A percentile compares a stretch with the other conserved stretches of the same genome.
These are phyloP conservation scores for Solanum clarkiae DNA, from an alignment of 257 asterid species.

Conservation along the genomic window DNA sequence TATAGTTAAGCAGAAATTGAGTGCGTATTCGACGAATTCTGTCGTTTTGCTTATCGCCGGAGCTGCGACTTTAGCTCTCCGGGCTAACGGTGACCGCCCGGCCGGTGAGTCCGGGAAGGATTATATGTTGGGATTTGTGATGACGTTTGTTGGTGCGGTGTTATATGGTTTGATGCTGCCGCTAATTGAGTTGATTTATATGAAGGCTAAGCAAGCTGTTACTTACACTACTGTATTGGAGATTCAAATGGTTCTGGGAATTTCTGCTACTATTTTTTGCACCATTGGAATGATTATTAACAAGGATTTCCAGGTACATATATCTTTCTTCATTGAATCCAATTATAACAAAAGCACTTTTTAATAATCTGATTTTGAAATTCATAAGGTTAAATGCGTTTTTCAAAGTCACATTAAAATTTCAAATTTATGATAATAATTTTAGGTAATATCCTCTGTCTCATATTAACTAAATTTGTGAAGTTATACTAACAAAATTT, in stretches of 20 bases:
- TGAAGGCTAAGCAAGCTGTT: slow-evolving; percentile 4
- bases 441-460: no score
- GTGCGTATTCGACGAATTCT: slow-evolving; percentile 6
- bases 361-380: background rate
- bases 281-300: slow-evolving; percentile 14
- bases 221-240: slow-evolving; percentile 18
- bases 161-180: slow-evolving; percentile 20
- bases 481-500: no score
- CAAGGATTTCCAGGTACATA: slow-evolving; percentile 16
- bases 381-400: background rate
- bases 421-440: no score
- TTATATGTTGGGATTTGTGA: slow-evolving; percentile 10
- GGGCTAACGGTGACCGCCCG: slow-evolving; percentile 4
- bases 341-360: background rate
- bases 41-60: slow-evolving; percentile 10
- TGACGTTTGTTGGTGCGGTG: slow-evolving; percentile 13
- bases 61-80: slow-evolving; percentile 12
- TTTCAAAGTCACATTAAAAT: background rate
- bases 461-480: no score
- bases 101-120: slow-evolving; percentile 4
- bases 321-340: background rate
- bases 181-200: slow-evolving; percentile 8
- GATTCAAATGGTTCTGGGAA: slow-evolving; percentile 8
- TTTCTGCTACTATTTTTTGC: slow-evolving; percentile 12
- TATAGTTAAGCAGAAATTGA: slow-evolving; percentile 9